These are phyloP conservation scores for Arxiozyma heterogenica DNA, from an alignment of 1,139 yeast species.

Conservation along the genomic window DNA sequence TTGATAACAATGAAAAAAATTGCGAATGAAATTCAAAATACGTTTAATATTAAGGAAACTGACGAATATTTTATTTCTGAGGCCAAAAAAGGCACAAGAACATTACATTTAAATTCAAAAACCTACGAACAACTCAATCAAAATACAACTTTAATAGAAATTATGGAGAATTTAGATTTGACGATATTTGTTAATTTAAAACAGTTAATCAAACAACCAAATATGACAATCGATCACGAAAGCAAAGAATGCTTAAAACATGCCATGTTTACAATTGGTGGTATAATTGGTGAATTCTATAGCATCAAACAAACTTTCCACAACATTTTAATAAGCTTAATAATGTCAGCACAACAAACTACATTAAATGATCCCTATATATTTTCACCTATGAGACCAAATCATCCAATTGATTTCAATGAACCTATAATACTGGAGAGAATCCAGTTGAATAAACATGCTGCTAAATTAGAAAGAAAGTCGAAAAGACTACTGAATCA, in stretches of 20 bases:
- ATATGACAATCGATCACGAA: conserved; percentile 18
- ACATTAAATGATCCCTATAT: conserved; percentile 69
- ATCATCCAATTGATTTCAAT: conserved; percentile 33
- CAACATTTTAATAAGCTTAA: conserved; percentile 48
- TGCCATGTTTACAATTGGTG: conserved; percentile 23
- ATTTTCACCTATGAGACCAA: conserved; percentile 53
- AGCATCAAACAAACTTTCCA: conserved; percentile 69
- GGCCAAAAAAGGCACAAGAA: conserved; percentile 13
- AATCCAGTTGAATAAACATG: conserved; percentile 7
- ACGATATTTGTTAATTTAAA: conserved; percentile 26
- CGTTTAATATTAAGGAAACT: conserved; percentile 8
- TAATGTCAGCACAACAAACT: conserved; percentile 61
- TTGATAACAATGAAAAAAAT: conserved; percentile 18
- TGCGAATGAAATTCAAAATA: conserved; percentile 15
- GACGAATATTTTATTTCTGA: conserved; percentile 7
- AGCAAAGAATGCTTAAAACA: conserved; percentile 28
- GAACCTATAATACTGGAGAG: conserved; percentile 26
- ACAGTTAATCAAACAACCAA: conserved; percentile 10
- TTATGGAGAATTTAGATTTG: conserved; percentile 27
- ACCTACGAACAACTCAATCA: conserved; percentile 28
- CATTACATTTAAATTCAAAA: conserved; percentile 26
- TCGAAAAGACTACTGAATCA: conserved; percentile 41
- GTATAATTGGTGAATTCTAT: conserved; percentile 59
- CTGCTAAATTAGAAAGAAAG: conserved; percentile 36
- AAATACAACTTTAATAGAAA: conserved; percentile 22